Conservation (phyloP, 2,329 filamentous ascomycete species). For the Sporothrix variecibatus region DNA sequence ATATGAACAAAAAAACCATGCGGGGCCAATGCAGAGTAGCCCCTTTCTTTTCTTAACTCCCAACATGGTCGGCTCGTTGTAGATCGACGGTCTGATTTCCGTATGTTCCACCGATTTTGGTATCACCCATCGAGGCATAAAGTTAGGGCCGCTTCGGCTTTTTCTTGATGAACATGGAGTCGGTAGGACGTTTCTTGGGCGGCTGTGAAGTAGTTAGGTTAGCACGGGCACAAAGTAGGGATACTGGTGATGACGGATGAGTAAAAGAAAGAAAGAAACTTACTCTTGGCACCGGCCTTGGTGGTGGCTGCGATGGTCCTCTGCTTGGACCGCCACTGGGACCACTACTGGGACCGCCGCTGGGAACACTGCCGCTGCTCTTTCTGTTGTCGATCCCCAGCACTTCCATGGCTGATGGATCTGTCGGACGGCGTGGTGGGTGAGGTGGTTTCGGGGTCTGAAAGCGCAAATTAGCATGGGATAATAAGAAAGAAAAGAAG, state of each 20-base stretch:
- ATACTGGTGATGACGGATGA: neutral
- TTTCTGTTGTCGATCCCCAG: constrained; percentile 44
- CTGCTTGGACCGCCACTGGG: neutral
- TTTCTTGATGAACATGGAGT: constrained; percentile 46
- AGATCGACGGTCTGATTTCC: neutral
- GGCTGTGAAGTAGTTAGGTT: constrained; percentile 18
- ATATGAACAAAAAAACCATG: neutral
- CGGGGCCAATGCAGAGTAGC: neutral
- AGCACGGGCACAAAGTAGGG: neutral
- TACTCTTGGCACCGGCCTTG: constrained; percentile 20
- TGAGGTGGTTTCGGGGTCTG: neutral
- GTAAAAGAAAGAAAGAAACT: neutral
- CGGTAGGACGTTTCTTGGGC: constrained; percentile 44
- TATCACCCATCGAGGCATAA: neutral
- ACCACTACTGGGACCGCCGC: constrained; percentile 20
- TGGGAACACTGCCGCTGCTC: constrained; percentile 30
- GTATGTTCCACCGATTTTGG: neutral
- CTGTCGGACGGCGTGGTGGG: constrained; percentile 38
- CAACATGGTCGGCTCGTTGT: neutral
- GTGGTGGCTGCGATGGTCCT: constrained; percentile 18
- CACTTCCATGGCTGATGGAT: constrained; percentile 56
- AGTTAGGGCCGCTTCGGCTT: constrained; percentile 25
- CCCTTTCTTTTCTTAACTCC: neutral
- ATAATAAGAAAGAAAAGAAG: neutral
- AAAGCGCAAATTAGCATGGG: neutral